Percentiles rank a stretch among this genome's conserved stretches.
Conservation (phyloP, 108 stramenopile genomes). For the Fistulifera pelliculosa region DNA sequence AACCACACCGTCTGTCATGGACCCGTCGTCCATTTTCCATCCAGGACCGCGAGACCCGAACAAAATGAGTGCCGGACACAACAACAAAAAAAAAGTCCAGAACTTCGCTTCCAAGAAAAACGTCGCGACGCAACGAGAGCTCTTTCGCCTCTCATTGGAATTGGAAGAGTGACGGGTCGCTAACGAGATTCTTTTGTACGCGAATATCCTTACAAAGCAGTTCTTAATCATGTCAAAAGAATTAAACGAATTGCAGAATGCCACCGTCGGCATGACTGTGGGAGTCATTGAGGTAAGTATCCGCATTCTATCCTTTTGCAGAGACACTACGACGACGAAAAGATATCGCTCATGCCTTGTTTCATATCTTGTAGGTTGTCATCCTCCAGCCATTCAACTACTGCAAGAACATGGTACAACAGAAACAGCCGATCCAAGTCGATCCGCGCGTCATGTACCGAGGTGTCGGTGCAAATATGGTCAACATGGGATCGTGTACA, state of each 20-base stretch:
- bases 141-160: no score
- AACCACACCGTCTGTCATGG: no score
- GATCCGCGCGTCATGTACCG: slow-evolving; percentile 77
- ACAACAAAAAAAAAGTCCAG: no score
- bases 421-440: slow-evolving; percentile 71
- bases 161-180: no score
- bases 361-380: slow-evolving; percentile 33
- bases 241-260: slow-evolving; percentile 82
- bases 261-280: slow-evolving; percentile 90
- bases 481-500: slow-evolving; percentile 91
- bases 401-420: slow-evolving; percentile 87
- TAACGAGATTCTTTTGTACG: no score
- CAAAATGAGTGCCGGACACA: no score
- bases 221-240: slow-evolving; percentile 73
- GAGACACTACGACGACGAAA: background rate
- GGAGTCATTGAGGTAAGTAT: slow-evolving; percentile 68
- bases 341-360: background rate
- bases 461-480: slow-evolving; percentile 78
- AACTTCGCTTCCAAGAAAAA: no score
- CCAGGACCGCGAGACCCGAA: no score
- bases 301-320: background rate
- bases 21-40: no score
- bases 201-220: no score
- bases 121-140: no score
- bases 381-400: slow-evolving; percentile 91